phyloP scores from a whole-genome alignment of 345 rosid genomes.

The Raphanus raphanistrum region DNA sequence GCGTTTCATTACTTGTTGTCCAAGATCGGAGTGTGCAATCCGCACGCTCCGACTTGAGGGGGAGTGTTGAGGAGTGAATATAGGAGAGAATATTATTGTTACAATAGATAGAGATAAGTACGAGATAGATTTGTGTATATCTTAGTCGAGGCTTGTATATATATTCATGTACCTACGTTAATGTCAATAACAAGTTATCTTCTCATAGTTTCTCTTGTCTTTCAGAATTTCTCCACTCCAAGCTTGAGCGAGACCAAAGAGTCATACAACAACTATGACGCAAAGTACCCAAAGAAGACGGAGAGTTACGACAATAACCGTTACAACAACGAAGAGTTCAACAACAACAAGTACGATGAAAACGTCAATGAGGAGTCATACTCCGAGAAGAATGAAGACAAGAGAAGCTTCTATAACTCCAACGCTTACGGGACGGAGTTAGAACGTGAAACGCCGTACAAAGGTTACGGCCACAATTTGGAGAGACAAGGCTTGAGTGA shows the following conservation, averaged over 20 bases:
- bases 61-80: too few relatives aligned
- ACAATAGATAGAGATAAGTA: too few relatives aligned
- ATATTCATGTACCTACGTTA: too few relatives aligned
- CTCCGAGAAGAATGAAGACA: slow-evolving; percentile 24
- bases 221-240: slow-evolving; percentile 32
- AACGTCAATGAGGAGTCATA: slow-evolving; percentile 19
- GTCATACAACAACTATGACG: slow-evolving; percentile 29
- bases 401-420: slow-evolving; percentile 29
- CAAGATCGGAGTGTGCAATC: too few relatives aligned
- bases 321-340: slow-evolving; percentile 15
- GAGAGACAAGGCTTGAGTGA: slow-evolving; percentile 52
- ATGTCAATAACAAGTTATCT: too few relatives aligned
- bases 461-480: slow-evolving; percentile 32
- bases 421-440: slow-evolving; percentile 36
- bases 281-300: slow-evolving; percentile 30
- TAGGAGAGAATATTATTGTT: too few relatives aligned
- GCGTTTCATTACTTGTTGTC: too few relatives aligned
- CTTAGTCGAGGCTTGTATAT: too few relatives aligned
- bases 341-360: slow-evolving; percentile 8
- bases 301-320: slow-evolving; percentile 11
- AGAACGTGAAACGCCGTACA: slow-evolving; percentile 37
- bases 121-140: too few relatives aligned
- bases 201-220: too few relatives aligned
- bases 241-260: slow-evolving; percentile 35
- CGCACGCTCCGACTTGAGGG: too few relatives aligned